Evolutionary conservation across 257 asterid species (phyloP).

Genomic region (Nicotiana tomentosiformis): DNA sequence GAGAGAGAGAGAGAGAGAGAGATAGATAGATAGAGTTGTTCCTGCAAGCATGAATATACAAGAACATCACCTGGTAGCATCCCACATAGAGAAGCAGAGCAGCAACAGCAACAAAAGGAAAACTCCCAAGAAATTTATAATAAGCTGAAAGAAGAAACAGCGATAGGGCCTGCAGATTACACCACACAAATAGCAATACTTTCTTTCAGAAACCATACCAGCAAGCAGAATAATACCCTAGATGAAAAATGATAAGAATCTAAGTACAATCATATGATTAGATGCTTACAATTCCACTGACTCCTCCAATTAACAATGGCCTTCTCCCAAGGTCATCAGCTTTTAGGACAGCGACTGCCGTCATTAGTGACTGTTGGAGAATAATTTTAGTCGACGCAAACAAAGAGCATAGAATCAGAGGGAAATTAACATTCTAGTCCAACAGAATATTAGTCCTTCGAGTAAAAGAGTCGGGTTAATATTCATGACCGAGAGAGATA

Average conservation of each 20-base stretch:
- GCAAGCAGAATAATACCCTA: neutral
- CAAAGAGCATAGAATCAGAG: neutral
- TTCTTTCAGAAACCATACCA: neutral
- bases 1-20: too few relatives aligned
- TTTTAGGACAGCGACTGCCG: slow-evolving; percentile 90
- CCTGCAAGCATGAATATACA: neutral
- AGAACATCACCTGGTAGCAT: slow-evolving; percentile 75
- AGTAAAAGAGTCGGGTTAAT: neutral
- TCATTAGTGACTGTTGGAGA: slow-evolving; percentile 68
- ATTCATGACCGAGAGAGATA: neutral
- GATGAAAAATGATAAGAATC: neutral
- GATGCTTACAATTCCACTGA: slow-evolving; percentile 77
- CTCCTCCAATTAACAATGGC: slow-evolving; percentile 85
- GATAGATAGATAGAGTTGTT: neutral
- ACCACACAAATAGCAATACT: neutral
- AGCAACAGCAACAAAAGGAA: slow-evolving; percentile 81
- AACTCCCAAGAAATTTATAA: slow-evolving; percentile 80
- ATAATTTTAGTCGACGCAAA: neutral
- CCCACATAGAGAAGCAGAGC: slow-evolving; percentile 95
- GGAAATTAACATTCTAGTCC: neutral
- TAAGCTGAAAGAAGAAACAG: slow-evolving; percentile 91
- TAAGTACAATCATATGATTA: neutral
- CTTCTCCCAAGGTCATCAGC: slow-evolving; percentile 96
- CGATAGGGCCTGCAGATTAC: slow-evolving; percentile 60
- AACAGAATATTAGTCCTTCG: neutral